These are phyloP conservation scores for Sporormia fimetaria DNA, from an alignment of 495 filamentous ascomycete genomes.

Conservation along the genomic window DNA sequence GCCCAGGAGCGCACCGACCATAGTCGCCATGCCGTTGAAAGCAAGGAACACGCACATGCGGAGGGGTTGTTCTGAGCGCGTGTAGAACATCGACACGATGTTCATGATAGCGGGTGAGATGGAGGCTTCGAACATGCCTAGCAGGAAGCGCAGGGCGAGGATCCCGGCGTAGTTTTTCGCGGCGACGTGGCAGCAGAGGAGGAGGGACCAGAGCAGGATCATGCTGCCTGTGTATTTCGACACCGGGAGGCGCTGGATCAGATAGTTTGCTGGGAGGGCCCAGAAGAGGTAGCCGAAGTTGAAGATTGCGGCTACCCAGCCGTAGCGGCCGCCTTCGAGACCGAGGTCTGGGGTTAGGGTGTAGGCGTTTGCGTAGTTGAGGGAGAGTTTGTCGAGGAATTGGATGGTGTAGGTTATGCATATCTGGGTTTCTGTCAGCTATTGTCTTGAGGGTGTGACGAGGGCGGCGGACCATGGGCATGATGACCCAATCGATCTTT, in stretches of 20 bases:
- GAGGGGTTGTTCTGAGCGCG: constrained; percentile 46
- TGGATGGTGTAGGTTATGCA: constrained; percentile 23
- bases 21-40: constrained; percentile 25
- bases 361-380: constrained; percentile 15
- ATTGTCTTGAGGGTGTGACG: neutral
- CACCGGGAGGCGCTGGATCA: constrained; percentile 46
- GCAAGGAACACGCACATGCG: constrained; percentile 31
- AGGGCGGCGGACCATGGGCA: constrained; percentile 17
- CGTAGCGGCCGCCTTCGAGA: constrained; percentile 41
- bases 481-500: constrained; percentile 28
- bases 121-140: constrained; percentile 47
- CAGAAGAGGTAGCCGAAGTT: constrained; percentile 52
- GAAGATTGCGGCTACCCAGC: constrained; percentile 72
- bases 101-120: constrained; percentile 30
- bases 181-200: constrained; percentile 48
- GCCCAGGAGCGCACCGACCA: constrained; percentile 39
- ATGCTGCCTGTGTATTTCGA: constrained; percentile 48
- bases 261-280: constrained; percentile 40
- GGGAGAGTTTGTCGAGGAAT: constrained; percentile 21
- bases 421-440: neutral
- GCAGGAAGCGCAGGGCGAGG: constrained; percentile 43
- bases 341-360: constrained; percentile 40
- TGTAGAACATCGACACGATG: constrained; percentile 42
- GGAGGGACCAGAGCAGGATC: constrained; percentile 49
- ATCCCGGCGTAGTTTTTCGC: constrained; percentile 43